Conservation (phyloP, 306 rosid genomes). For the Begonia loranthoides region DNA sequence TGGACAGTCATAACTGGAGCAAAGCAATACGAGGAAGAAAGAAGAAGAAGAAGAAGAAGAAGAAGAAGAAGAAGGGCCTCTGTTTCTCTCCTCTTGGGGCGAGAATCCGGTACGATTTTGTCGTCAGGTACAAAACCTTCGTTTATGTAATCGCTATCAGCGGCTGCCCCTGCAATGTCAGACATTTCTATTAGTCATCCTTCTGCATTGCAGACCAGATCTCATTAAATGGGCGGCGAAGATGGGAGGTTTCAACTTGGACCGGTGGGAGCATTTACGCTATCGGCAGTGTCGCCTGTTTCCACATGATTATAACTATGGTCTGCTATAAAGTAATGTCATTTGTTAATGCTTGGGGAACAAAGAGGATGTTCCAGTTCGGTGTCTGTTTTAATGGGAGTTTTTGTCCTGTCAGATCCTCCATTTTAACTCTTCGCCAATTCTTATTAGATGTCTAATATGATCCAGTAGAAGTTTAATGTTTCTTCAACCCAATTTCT, state of each 20-base stretch:
- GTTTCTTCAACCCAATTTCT: conserved; percentile 97
- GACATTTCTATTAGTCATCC: too few relatives aligned
- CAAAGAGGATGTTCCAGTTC: too few relatives aligned
- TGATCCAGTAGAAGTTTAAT: conserved; percentile 86
- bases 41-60: too few relatives aligned
- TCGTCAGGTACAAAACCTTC: too few relatives aligned
- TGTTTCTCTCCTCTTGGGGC: neutral
- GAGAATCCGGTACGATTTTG: too few relatives aligned
- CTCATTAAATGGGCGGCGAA: conserved; percentile 44
- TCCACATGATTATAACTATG: too few relatives aligned
- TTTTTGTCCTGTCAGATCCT: too few relatives aligned
- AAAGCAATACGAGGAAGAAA: neutral
- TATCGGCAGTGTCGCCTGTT: conserved; percentile 77
- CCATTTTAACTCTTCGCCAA: conserved; percentile 47
- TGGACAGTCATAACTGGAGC: neutral
- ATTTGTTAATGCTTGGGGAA: too few relatives aligned
- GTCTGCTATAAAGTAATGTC: conserved; percentile 82
- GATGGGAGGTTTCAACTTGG: conserved; percentile 59
- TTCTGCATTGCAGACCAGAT: conserved; percentile 7
- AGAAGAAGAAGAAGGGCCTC: conserved; percentile 1
- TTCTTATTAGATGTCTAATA: conserved; percentile 78
- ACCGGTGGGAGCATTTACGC: conserved; percentile 60
- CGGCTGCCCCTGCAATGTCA: neutral
- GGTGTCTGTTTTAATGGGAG: too few relatives aligned
- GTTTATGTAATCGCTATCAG: neutral